phyloP scores from a whole-genome alignment of 495 filamentous ascomycete species.

The Trichoderma orchidacearum region DNA sequence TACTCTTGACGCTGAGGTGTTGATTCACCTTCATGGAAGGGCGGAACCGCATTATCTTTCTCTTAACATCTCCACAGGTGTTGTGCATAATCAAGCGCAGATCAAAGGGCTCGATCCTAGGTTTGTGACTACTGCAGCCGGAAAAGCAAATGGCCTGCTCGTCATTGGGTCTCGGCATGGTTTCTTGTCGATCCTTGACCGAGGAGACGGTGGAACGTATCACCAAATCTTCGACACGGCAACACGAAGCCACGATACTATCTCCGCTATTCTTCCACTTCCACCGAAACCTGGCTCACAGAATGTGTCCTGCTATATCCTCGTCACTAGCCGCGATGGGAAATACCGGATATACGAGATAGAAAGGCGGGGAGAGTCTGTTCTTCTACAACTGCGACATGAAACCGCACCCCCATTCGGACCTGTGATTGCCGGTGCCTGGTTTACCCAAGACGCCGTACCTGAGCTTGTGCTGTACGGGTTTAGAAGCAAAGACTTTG shows the following conservation, averaged over 20 bases:
- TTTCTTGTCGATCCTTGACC: slow-evolving; percentile 6
- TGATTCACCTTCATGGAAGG: slow-evolving; percentile 12
- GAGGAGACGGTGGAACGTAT: slow-evolving; percentile 11
- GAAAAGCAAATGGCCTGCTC: background rate
- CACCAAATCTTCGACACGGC: slow-evolving; percentile 7
- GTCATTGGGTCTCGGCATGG: slow-evolving; percentile 1
- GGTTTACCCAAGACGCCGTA: slow-evolving; percentile 31
- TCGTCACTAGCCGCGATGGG: slow-evolving; percentile 66
- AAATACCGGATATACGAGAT: slow-evolving; percentile 46
- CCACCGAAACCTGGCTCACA: slow-evolving; percentile 7
- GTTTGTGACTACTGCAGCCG: slow-evolving; percentile 1
- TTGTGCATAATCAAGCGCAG: background rate
- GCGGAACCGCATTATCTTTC: slow-evolving; percentile 6
- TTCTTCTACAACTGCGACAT: slow-evolving; percentile 18
- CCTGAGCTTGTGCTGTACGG: slow-evolving; percentile 58
- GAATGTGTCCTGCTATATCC: slow-evolving; percentile 22
- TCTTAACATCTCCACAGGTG: background rate
- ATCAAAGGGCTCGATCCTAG: background rate
- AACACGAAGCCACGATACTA: slow-evolving; percentile 34
- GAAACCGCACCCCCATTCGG: slow-evolving; percentile 44
- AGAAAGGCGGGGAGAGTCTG: background rate
- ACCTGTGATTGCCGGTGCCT: slow-evolving; percentile 53
- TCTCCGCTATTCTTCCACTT: slow-evolving; percentile 48
- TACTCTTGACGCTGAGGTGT: slow-evolving; percentile 5
- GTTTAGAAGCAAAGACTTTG: slow-evolving; percentile 63